Conservation (phyloP, 2,329 filamentous ascomycete species). For the Periconia digitata region DNA sequence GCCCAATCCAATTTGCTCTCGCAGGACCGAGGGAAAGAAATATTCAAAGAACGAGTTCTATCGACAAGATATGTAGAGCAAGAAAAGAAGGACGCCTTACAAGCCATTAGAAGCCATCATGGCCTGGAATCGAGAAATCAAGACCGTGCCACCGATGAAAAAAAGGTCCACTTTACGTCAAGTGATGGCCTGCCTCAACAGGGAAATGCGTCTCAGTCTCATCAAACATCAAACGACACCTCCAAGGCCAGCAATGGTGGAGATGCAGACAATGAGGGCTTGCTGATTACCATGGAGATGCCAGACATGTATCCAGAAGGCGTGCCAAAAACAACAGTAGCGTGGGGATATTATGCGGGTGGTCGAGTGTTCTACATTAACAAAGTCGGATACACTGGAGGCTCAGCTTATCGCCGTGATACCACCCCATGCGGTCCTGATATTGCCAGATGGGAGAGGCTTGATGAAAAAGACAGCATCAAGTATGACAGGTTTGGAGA, state of each 20-base stretch:
- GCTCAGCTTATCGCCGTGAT: background rate
- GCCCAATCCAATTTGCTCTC: background rate
- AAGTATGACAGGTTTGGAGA: slow-evolving; percentile 1
- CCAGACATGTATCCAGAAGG: background rate
- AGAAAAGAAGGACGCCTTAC: too few species aligned
- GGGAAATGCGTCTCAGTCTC: too few species aligned
- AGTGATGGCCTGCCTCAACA: too few species aligned
- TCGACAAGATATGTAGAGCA: too few species aligned
- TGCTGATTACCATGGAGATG: background rate
- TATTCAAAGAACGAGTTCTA: background rate
- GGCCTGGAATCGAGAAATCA: too few species aligned
- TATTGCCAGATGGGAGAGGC: background rate
- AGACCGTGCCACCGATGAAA: too few species aligned
- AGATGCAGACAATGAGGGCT: background rate
- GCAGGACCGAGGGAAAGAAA: background rate
- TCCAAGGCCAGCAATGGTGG: too few species aligned
- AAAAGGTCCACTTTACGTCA: too few species aligned
- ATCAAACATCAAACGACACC: too few species aligned
- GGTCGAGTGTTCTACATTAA: background rate
- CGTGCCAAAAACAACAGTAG: background rate
- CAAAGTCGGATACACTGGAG: background rate
- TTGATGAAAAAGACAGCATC: background rate
- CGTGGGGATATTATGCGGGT: background rate
- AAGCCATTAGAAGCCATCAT: too few species aligned
- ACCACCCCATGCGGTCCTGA: background rate